Conservation (phyloP, 2,329 filamentous ascomycete genomes). For the Didymosphaeria variabile region DNA sequence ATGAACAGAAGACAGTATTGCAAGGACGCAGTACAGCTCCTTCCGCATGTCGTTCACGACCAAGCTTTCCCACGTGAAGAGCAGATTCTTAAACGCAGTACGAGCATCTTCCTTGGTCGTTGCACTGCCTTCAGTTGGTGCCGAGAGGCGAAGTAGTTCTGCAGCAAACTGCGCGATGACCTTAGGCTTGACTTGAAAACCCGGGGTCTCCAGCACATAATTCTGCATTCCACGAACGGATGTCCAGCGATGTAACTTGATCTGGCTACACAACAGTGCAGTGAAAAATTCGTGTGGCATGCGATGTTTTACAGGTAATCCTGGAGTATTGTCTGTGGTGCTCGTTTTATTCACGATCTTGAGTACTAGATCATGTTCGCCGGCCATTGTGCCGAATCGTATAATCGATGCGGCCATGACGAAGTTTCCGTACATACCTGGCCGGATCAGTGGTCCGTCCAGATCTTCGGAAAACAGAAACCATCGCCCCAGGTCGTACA, state of each 20-base stretch:
- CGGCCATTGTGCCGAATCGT: constrained; percentile 62
- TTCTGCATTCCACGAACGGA: constrained; percentile 50
- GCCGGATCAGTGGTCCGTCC: constrained; percentile 63
- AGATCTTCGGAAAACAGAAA: constrained; percentile 62
- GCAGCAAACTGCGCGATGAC: constrained; percentile 44
- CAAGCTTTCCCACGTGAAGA: constrained; percentile 43
- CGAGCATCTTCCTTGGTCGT: constrained; percentile 25
- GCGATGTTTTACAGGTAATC: constrained; percentile 34
- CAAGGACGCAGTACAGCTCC: constrained; percentile 43
- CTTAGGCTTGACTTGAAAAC: constrained; percentile 36
- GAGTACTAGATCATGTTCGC: constrained; percentile 52
- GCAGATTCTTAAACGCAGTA: constrained; percentile 37
- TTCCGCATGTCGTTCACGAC: constrained; percentile 34
- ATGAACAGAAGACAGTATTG: constrained; percentile 42
- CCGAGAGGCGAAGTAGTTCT: constrained; percentile 38
- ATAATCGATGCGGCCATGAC: constrained; percentile 62
- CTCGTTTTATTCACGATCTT: constrained; percentile 38
- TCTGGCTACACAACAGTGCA: constrained; percentile 54
- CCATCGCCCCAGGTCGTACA: constrained; percentile 62
- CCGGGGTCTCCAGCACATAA: constrained; percentile 34
- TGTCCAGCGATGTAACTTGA: constrained; percentile 53
- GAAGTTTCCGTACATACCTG: constrained; percentile 56
- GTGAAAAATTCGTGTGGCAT: constrained; percentile 48
- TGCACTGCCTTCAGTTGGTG: constrained; percentile 18
- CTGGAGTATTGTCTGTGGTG: constrained; percentile 26